Conservation (phyloP, 257 asterid genomes). For the Ehretia macrophylla region DNA sequence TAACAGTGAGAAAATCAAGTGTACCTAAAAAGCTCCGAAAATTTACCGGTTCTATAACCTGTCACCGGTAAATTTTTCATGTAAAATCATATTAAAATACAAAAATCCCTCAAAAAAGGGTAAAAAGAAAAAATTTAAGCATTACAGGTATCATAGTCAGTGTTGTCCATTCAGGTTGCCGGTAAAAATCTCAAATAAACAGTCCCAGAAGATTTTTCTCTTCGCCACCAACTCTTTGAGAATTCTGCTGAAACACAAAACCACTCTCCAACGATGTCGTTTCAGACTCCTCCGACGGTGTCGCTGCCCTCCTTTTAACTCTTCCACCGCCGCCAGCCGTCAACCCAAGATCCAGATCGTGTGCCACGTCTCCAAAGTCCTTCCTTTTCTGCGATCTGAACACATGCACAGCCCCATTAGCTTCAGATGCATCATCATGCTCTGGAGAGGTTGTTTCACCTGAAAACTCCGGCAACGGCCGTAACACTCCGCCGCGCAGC, state of each 20-base stretch:
- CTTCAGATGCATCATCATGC: constrained; percentile 14
- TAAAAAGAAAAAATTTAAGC: no score
- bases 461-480: constrained; percentile 34
- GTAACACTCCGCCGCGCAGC: constrained; percentile 55
- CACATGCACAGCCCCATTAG: constrained; percentile 9
- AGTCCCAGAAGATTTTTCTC: constrained; percentile 45
- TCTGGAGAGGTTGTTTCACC: constrained; percentile 8
- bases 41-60: constrained; percentile 1
- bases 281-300: constrained; percentile 61
- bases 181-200: constrained; percentile 30
- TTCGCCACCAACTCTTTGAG: constrained; percentile 20
- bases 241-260: constrained; percentile 22
- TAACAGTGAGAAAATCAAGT: constrained; percentile 22
- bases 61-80: constrained; percentile 6
- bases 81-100: not conserved
- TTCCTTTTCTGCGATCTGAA: constrained; percentile 7
- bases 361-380: constrained; percentile 10
- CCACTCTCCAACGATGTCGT: constrained; percentile 70
- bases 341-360: constrained; percentile 15
- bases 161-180: not conserved
- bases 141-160: constrained; percentile 1
- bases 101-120: constrained; percentile 3
- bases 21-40: constrained; percentile 10
- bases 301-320: constrained; percentile 28
- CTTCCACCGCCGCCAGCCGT: constrained; percentile 21